Evolutionary conservation across 805 yeast genomes (phyloP).

Genomic region (Yamadazyma insecticola): DNA sequence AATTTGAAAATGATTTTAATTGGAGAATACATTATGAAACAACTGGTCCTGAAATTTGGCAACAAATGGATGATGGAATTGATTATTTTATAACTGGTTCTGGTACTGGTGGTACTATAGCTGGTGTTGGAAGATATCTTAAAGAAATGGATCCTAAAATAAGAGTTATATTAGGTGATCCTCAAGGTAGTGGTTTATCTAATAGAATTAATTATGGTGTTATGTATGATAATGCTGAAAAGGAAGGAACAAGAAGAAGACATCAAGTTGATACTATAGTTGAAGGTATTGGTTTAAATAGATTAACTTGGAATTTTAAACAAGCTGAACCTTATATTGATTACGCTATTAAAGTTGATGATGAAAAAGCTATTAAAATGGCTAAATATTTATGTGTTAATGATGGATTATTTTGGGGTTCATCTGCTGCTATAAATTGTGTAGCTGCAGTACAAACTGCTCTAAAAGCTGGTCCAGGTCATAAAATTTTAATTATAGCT

Average conservation of each 20-base stretch:
- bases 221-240: conserved; percentile 85
- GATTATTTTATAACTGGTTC: conserved; percentile 87
- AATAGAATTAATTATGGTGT: conserved; percentile 86
- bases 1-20: conserved; percentile 88
- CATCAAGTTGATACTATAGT: conserved; percentile 95
- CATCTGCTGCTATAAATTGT: conserved; percentile 90
- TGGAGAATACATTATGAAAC: conserved; percentile 84
- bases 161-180: conserved; percentile 76
- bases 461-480: conserved; percentile 47
- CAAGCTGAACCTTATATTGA: conserved; percentile 69
- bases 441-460: conserved; percentile 73
- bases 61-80: conserved; percentile 61
- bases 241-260: conserved; percentile 88
- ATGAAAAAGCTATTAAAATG: conserved; percentile 80
- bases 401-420: conserved; percentile 90
- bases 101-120: conserved; percentile 96
- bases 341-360: conserved; percentile 75
- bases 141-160: conserved; percentile 55
- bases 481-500: conserved; percentile 74
- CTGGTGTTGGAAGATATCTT: conserved; percentile 79
- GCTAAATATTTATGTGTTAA: conserved; percentile 74
- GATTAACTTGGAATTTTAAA: conserved; percentile 77
- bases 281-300: conserved; percentile 90
- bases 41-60: conserved; percentile 92
- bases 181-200: conserved; percentile 90